Evolutionary conservation across 2,329 filamentous ascomycete species (phyloP), one percentile per base, ranked within the genome.

Genomic region (Purpureocillium lavendulum): DNA sequence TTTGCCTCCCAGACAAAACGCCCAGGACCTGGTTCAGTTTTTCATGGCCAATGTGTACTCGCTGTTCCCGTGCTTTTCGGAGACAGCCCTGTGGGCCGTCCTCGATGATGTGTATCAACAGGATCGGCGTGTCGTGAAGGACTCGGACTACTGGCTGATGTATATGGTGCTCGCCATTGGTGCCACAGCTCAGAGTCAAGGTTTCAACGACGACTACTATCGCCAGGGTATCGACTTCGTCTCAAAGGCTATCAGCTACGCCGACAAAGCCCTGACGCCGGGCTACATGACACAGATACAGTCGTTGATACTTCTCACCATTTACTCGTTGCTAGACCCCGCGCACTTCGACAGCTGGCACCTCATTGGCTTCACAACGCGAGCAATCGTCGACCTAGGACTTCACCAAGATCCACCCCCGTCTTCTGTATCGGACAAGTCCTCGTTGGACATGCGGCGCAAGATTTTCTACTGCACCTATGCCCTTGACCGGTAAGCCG

Each of bases 291-390:
- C 77, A 2, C 90, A 92, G 50, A 87, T 97, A 13, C 89, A 95
- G 58, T 88, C 88, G 0, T 70, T 97, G 16, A 64, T 96, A 3
- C 70, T 97, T 2, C 75, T 97, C 38, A 88, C 87, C 0, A 80
- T 94, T 51, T 97, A 95, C 58, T 82, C 90, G 3, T 84, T 92
- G 67, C 70, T 95, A 36, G 89, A 97, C 51, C 89, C 90, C 2
- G 77, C 82, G 32, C 87, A 94, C 55, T 96, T 95, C 54, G 88
- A 95, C 54, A 87, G 84, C 51, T 97, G 92, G 89, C 89, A 92
- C 47, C 64, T 96, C 45, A 85, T 96, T 40, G 92, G 90, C 7
- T 89, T 92, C 57, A 89, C 90, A 7, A 86, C 86, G 31, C 79
- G 90, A 42, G 86, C 88, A 6, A 80, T 90, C 54, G 76, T 96